Base-by-base conservation (phyloP, 441 rosid genomes). In the Pelargonium myrrhifolium region DNA sequence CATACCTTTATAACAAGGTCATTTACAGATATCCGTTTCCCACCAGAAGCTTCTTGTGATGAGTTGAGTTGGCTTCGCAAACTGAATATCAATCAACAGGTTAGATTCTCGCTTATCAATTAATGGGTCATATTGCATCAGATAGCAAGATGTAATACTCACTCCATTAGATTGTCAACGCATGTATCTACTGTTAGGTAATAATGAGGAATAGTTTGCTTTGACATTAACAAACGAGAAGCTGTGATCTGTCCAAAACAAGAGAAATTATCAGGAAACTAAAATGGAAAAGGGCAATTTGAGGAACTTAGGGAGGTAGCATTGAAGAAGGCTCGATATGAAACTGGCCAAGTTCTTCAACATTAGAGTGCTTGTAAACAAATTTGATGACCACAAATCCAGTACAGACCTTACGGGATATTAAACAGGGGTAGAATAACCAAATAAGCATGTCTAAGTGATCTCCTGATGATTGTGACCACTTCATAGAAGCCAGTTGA, bases 141-240 rank as follows among this genome's bases (percentile, higher is more conserved):
- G 68, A 68, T 21, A 17, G 53, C 15, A 66, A 47, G 68, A 68
- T 70, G 59, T 56, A 17, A 73, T 56, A 73, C 86, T 85, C 75
- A 91, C 97, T 80, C 82, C 91, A 86, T 81, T 55, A 94, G 90
- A 81, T 84, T 89, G 88, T 91, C 97, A 67, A 91, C 99, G 72
- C 91, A 84, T 72, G 92, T 70, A 84, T 94, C 99, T 7, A 91
- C 99, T 2, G 97, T 88, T 68, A 94, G 66, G 78, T 94, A 94
- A 79, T 91, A 81, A 75, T 94, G 99, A 65, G 99, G 99, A 79
- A 94, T 89, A 6, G 96, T 91, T 73, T 94, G 99, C 91, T 94
- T 94, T 6, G 99, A 94, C 76, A 84, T 77, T 71, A 90, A 71
- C 76, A 94, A 84, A 66, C 97, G 90, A 47, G 93, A 87, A 74